phyloP scores from a whole-genome alignment of 257 asterid species.

The Prunella vulgaris region DNA sequence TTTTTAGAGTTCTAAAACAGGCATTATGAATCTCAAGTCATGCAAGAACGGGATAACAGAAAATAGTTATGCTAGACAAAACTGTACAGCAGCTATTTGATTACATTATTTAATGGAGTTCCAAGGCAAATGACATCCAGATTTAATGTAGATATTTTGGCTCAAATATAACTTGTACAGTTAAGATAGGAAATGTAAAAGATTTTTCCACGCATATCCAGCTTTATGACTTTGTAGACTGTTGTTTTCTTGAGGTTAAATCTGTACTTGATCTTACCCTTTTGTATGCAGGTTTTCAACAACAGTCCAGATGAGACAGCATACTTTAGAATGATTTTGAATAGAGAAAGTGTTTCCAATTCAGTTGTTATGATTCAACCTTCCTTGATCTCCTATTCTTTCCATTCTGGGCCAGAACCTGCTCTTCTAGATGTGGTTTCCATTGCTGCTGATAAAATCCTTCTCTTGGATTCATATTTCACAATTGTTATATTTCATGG shows the following conservation, averaged over 20 bases:
- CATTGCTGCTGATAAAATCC: conserved; percentile 88
- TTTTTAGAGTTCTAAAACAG: too few relatives aligned
- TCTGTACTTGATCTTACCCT: conserved; percentile 20
- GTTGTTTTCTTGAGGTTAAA: conserved; percentile 21
- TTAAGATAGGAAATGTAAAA: neutral
- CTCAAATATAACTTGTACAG: neutral
- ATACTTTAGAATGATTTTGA: conserved; percentile 82
- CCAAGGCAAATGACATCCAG: neutral
- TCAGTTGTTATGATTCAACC: conserved; percentile 99
- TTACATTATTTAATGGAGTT: neutral
- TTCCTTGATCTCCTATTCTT: conserved; percentile 89
- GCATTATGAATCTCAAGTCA: too few relatives aligned
- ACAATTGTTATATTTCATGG: conserved; percentile 95
- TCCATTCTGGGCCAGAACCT: conserved; percentile 91
- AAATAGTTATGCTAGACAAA: too few relatives aligned
- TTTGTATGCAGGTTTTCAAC: conserved; percentile 68
- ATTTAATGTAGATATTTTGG: neutral
- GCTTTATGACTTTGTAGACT: neutral
- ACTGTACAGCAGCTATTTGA: too few relatives aligned
- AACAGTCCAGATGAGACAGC: conserved; percentile 99
- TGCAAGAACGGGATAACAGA: too few relatives aligned
- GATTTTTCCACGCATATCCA: neutral
- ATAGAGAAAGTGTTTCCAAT: conserved; percentile 86
- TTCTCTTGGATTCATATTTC: conserved; percentile 89
- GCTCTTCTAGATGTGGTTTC: conserved; percentile 94